phyloP scores from a whole-genome alignment of 2,329 filamentous ascomycete genomes.

The Aspergillus melleus region DNA sequence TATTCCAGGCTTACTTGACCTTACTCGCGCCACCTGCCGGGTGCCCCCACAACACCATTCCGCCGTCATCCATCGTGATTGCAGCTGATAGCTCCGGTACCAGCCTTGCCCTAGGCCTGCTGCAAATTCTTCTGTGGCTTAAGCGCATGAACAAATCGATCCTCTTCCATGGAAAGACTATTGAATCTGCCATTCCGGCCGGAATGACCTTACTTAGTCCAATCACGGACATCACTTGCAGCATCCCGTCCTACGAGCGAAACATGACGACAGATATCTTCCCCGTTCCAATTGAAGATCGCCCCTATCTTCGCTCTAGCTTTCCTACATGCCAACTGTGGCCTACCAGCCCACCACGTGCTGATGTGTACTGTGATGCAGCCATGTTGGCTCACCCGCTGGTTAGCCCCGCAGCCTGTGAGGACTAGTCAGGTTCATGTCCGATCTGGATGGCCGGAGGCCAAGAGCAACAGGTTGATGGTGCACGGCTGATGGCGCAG shows the following conservation, averaged over 20 bases:
- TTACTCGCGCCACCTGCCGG: constrained; percentile 1
- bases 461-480: constrained; percentile 4
- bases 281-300: neutral
- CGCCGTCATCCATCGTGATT: constrained; percentile 1
- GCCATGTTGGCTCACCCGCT: constrained; percentile 3
- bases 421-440: constrained; percentile 4
- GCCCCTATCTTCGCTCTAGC: neutral
- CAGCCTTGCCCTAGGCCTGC: constrained; percentile 1
- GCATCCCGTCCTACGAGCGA: constrained; percentile 1
- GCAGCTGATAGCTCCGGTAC: constrained; percentile 4
- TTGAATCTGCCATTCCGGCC: neutral
- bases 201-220: constrained; percentile 1
- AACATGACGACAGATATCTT: constrained; percentile 1
- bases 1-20: constrained; percentile 5
- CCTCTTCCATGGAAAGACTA: constrained; percentile 1
- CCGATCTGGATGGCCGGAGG: constrained; percentile 5
- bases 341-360: constrained; percentile 3
- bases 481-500: neutral
- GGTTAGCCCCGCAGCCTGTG: constrained; percentile 1
- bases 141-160: neutral
- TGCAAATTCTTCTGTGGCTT: constrained; percentile 3
- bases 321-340: constrained; percentile 2
- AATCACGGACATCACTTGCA: neutral
- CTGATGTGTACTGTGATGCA: constrained; percentile 5
- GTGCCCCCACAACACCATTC: neutral